phyloP scores from a whole-genome alignment of 495 filamentous ascomycete species.

The Gamarada debralockiae region DNA sequence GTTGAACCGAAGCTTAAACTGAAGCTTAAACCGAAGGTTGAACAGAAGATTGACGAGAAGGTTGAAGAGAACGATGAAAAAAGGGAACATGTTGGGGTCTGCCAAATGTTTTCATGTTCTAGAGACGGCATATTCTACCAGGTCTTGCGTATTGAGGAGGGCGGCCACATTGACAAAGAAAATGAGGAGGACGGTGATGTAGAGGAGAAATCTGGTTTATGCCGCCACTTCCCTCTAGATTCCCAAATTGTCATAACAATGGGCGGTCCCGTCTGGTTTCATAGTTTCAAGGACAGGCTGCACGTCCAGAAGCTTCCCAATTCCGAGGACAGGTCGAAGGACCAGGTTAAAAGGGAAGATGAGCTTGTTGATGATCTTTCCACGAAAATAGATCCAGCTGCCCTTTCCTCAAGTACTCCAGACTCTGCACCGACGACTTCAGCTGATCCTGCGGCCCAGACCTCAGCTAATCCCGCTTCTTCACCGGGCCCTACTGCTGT shows the following conservation, averaged over 20 bases:
- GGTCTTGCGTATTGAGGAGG: constrained; percentile 15
- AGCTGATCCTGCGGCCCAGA: no score
- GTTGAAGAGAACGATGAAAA: neutral
- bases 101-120: no score
- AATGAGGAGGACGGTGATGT: constrained; percentile 12
- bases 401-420: no score
- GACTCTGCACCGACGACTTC: no score
- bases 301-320: no score
- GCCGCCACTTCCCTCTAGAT: neutral
- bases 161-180: constrained; percentile 5
- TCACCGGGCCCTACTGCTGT: neutral
- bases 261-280: constrained; percentile 5
- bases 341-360: no score
- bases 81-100: constrained; percentile 1
- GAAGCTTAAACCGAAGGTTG: constrained; percentile 73
- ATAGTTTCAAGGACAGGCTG: no score
- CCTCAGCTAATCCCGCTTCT: neutral
- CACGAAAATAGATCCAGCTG: no score
- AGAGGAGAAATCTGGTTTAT: constrained; percentile 24
- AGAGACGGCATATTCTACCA: constrained; percentile 17
- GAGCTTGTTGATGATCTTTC: no score
- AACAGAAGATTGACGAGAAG: neutral
- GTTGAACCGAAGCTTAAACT: constrained; percentile 30
- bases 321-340: no score
- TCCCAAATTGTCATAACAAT: constrained; percentile 8